Evolutionary conservation across 345 rosid species (phyloP).

Genomic region (Hypericum perforatum): DNA sequence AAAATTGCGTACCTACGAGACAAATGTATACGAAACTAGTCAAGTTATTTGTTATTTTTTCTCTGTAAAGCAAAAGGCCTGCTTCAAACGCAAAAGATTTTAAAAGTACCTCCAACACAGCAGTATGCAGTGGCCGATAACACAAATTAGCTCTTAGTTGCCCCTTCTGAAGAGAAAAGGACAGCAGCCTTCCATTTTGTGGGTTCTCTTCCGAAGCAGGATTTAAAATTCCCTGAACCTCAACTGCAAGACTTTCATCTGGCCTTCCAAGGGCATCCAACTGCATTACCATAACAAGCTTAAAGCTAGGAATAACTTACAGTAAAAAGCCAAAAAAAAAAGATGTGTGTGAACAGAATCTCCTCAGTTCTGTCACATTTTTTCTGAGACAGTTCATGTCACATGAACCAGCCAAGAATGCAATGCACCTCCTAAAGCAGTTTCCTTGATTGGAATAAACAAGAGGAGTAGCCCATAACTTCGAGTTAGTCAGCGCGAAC

Average conservation of each 20-base stretch:
- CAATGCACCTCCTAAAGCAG: too few relatives aligned
- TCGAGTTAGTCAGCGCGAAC: too few relatives aligned
- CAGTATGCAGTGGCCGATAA: slow-evolving; percentile 64
- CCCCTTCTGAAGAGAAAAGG: slow-evolving; percentile 83
- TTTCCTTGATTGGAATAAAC: too few relatives aligned
- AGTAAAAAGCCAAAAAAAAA: background rate
- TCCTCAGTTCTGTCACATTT: background rate
- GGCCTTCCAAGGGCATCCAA: slow-evolving; percentile 82
- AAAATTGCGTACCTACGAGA: slow-evolving; percentile 63
- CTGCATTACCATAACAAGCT: slow-evolving; percentile 37
- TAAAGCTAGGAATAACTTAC: slow-evolving; percentile 12
- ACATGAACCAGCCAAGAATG: too few relatives aligned
- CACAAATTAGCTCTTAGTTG: slow-evolving; percentile 76
- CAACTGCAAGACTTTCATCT: slow-evolving; percentile 82
- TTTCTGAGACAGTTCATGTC: too few relatives aligned
- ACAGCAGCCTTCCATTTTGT: slow-evolving; percentile 59
- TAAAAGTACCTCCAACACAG: slow-evolving; percentile 71
- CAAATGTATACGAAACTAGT: slow-evolving; percentile 15
- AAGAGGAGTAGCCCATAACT: too few relatives aligned
- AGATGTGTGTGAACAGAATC: slow-evolving; percentile 3
- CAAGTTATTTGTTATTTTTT: slow-evolving; percentile 6
- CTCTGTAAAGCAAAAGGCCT: background rate
- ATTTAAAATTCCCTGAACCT: slow-evolving; percentile 60
- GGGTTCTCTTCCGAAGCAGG: slow-evolving; percentile 40
- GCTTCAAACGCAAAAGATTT: slow-evolving; percentile 4